phyloP scores from a whole-genome alignment of 2,329 filamentous ascomycete species.

The Metarhizium humberi region DNA sequence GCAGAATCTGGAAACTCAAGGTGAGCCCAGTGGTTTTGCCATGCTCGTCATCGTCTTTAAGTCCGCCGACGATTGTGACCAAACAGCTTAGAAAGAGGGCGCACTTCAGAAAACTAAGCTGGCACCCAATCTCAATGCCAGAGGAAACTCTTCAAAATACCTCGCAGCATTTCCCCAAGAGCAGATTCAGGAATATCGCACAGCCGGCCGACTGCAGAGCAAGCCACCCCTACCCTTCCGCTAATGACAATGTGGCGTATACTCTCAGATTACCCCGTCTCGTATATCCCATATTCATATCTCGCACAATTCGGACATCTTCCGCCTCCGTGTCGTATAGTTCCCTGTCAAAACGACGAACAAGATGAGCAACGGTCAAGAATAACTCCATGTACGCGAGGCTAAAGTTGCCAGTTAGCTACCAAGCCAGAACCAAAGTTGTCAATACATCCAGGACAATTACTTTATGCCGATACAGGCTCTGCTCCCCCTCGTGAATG shows the following conservation, averaged over 20 bases:
- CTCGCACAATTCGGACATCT: background rate
- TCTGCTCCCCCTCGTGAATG: background rate
- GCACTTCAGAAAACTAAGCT: too few relatives aligned
- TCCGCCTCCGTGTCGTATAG: background rate
- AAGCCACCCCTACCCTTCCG: background rate
- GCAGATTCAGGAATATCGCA: too few relatives aligned
- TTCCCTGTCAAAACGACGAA: background rate
- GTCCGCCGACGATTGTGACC: too few relatives aligned
- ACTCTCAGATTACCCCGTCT: background rate
- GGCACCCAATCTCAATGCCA: too few relatives aligned
- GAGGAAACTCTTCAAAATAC: too few relatives aligned
- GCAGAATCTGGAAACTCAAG: too few relatives aligned
- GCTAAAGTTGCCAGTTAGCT: background rate
- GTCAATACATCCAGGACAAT: background rate
- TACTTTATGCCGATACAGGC: background rate
- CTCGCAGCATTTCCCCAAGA: too few relatives aligned
- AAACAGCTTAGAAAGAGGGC: too few relatives aligned
- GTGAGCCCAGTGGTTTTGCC: too few relatives aligned
- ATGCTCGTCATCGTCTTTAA: too few relatives aligned
- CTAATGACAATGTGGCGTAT: background rate
- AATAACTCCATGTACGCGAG: background rate
- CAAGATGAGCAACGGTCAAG: background rate
- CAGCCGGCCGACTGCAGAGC: too few relatives aligned
- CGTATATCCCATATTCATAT: background rate
- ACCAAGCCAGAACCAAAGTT: background rate